Evolutionary conservation across 352 stramenopile genomes (phyloP).

Genomic region (Pythium folliculosum): DNA sequence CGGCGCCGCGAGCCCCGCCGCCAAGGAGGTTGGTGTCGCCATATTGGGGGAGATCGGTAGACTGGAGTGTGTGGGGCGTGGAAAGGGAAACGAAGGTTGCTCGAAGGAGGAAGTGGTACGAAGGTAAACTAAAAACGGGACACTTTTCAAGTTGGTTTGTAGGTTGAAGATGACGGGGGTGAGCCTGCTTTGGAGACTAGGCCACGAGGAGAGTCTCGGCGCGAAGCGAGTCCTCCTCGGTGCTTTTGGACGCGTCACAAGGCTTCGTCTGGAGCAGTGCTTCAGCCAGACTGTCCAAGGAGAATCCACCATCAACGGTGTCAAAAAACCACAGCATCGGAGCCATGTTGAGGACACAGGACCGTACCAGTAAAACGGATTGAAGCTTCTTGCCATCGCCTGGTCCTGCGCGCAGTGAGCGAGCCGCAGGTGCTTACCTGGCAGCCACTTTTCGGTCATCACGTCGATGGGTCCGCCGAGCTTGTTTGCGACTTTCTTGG

Average conservation of each 20-base stretch:
- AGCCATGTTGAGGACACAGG: too few species aligned
- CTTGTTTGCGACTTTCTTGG: slow-evolving; percentile 86
- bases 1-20: slow-evolving; percentile 18
- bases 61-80: not conserved
- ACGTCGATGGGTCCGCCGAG: slow-evolving; percentile 75
- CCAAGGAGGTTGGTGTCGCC: slow-evolving; percentile 25
- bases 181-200: too few species aligned
- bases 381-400: slow-evolving; percentile 50
- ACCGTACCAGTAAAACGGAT: slow-evolving; percentile 72
- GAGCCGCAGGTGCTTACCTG: slow-evolving; percentile 25
- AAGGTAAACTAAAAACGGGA: slow-evolving; percentile 10
- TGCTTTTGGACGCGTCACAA: too few species aligned
- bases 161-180: slow-evolving; percentile 33
- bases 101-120: slow-evolving; percentile 23
- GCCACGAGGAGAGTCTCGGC: not conserved
- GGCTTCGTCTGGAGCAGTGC: slow-evolving; percentile 19
- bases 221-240: not conserved
- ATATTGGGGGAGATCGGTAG: slow-evolving; percentile 15
- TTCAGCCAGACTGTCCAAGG: slow-evolving; percentile 11
- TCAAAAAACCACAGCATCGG: too few species aligned
- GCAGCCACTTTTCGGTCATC: slow-evolving; percentile 86
- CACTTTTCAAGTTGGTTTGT: not conserved
- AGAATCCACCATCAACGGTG: not conserved
- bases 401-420: slow-evolving; percentile 11
- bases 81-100: slow-evolving; percentile 11